Percentiles rank a stretch among this genome's conserved stretches.
These are phyloP conservation scores for Sequoia sempervirens DNA, from an alignment of 75 land plant species.

Conservation along the genomic window DNA sequence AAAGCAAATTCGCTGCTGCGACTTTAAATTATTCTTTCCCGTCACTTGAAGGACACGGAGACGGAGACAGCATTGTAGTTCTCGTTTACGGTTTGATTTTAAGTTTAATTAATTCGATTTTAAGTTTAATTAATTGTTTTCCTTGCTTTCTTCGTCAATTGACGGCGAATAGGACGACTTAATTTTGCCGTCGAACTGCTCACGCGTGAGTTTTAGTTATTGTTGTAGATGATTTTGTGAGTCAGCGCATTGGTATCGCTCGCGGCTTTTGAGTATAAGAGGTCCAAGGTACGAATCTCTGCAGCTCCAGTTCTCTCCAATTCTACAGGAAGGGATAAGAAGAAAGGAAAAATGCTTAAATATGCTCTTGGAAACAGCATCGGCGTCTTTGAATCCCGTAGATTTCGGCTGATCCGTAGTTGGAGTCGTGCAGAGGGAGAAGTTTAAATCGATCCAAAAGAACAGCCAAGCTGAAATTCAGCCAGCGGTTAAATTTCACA, in stretches of 20 bases:
- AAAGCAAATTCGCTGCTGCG: not conserved
- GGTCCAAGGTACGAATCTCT: not conserved
- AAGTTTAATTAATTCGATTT: too few species aligned
- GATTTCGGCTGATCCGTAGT: not conserved
- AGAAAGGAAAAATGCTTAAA: not conserved
- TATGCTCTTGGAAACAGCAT: not conserved
- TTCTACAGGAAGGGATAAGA: not conserved
- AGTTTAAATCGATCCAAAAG: not conserved
- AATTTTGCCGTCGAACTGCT: not conserved
- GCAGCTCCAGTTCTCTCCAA: not conserved
- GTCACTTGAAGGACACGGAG: not conserved
- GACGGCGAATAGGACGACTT: not conserved
- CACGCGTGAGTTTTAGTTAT: not conserved
- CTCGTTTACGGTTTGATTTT: not conserved
- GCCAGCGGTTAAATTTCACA: not conserved
- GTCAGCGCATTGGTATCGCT: not conserved
- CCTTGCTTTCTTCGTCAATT: not conserved
- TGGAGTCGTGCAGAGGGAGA: not conserved
- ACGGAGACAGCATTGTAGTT: not conserved
- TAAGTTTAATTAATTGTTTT: not conserved
- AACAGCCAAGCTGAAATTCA: not conserved
- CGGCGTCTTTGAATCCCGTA: not conserved
- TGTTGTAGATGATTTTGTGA: not conserved
- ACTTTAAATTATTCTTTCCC: not conserved
- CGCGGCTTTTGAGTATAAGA: not conserved